phyloP scores from a whole-genome alignment of 306 rosid genomes.

The Prunus dulcis region DNA sequence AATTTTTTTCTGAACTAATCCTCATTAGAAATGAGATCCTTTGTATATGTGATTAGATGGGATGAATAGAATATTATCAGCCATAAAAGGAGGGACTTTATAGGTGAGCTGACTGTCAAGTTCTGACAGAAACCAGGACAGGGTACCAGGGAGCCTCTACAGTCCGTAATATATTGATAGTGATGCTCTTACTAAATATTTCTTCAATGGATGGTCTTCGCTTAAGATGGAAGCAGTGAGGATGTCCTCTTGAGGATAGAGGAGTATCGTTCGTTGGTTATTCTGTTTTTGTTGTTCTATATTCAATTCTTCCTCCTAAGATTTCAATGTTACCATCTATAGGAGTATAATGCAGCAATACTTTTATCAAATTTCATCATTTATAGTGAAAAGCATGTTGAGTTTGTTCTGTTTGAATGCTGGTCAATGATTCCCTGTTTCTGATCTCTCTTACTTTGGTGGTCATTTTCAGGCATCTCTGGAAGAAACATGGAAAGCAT shows the following conservation, averaged over 20 bases:
- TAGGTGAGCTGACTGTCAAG: background rate
- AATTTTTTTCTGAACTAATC: background rate
- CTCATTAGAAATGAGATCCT: background rate
- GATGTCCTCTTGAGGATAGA: background rate
- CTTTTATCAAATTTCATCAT: background rate
- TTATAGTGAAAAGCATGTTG: background rate
- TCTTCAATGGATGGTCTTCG: background rate
- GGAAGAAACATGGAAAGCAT: conserved; percentile 91
- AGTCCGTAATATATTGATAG: no score
- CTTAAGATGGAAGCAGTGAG: background rate
- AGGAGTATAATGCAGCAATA: background rate
- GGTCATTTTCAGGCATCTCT: conserved; percentile 54
- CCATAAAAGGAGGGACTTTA: background rate
- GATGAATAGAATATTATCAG: background rate
- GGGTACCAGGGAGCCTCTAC: background rate
- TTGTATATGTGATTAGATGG: background rate
- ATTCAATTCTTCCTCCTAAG: background rate
- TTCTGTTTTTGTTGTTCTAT: background rate
- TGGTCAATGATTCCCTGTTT: background rate
- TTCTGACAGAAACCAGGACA: background rate
- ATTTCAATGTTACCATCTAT: background rate
- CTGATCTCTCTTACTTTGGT: conserved; percentile 25
- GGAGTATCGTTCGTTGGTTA: background rate
- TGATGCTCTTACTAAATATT: background rate
- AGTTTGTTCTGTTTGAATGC: background rate